Evolutionary conservation across 2,329 filamentous ascomycete genomes (phyloP), one percentile per base, ranked within the genome.

Genomic region (Colletotrichum tamarilloi): DNA sequence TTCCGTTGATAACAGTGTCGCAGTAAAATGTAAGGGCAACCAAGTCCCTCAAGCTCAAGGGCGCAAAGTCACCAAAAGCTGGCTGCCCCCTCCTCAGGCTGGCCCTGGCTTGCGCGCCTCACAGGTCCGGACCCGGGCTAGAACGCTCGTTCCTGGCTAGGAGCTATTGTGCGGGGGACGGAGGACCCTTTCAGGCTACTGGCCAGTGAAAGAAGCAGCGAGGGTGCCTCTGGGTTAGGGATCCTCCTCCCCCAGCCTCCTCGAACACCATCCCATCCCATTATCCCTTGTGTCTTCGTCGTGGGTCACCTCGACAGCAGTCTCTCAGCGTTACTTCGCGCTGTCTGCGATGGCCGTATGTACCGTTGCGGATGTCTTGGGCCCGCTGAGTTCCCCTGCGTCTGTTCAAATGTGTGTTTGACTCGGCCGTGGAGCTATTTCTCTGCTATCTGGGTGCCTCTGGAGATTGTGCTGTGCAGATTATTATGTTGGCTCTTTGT

Each of bases 81-180:
- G 42, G 42, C 42, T 46, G 42, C 42, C 42, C 30, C 42, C 42
- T 49, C 42, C 16, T 19, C 19, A n/a, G 7, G 19, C 42, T 49
- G 16, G 6, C 42, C 42, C 42, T n/a, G 19, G 42, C 42, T 49
- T 49, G 42, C 42, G 42, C 42, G 42, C 42, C 42, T 49, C 42
- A 19, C 42, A 19, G 58, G 58, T 62, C 46, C 19, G 26, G 64
- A 26, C 46, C 57, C 14, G 32, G 68, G 53, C 69, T 72, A 69
- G 66, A 59, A 42, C 49, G 59, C 38, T 57, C 30, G 69, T 72
- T 72, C 69, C 69, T 72, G 66, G 42, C 69, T 64, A 72, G 52
- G 26, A 56, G 57, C 46, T 38, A 46, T 53, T 46, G 30, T 69
- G 65, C 59, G 66, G 58, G 68, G 58, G 32, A 19, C 8, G 38